These are phyloP conservation scores for Sarcomyxa edulis DNA, from an alignment of 768 basidiomycete species.

Conservation along the genomic window DNA sequence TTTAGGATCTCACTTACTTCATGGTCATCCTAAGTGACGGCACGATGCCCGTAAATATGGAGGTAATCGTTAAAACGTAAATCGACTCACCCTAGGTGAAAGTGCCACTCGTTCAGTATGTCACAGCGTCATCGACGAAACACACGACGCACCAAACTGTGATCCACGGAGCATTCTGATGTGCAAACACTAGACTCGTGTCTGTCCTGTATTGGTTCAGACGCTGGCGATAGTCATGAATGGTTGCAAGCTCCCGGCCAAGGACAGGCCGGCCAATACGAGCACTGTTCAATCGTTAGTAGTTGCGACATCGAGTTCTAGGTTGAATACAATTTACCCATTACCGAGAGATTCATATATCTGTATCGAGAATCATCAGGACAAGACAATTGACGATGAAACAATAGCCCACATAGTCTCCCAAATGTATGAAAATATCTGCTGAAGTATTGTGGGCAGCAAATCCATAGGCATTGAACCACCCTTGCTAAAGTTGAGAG, in stretches of 20 bases:
- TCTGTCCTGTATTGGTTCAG: constrained; percentile 51
- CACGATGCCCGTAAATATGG: constrained; percentile 1
- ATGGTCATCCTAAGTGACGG: constrained; percentile 38
- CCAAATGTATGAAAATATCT: constrained; percentile 52
- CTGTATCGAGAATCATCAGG: too few species aligned
- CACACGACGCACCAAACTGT: constrained; percentile 40
- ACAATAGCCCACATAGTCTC: constrained; percentile 47
- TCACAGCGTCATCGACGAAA: neutral
- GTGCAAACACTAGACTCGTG: constrained; percentile 37
- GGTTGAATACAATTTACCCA: too few species aligned
- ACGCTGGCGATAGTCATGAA: constrained; percentile 50
- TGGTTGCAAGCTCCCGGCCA: constrained; percentile 51
- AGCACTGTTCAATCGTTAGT: too few species aligned
- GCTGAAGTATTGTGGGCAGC: constrained; percentile 47
- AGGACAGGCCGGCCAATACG: constrained; percentile 43
- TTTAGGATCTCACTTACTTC: constrained; percentile 28
- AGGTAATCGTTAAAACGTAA: too few species aligned
- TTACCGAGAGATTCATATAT: too few species aligned
- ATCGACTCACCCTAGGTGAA: constrained; percentile 4
- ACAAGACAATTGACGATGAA: too few species aligned
- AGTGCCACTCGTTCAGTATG: too few species aligned
- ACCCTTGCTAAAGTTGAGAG: constrained; percentile 27
- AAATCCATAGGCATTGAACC: constrained; percentile 58
- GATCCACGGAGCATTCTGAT: constrained; percentile 49
- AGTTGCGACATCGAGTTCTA: too few species aligned